These are phyloP conservation scores for Geranium incanum DNA, from an alignment of 441 rosid genomes.

Conservation along the genomic window DNA sequence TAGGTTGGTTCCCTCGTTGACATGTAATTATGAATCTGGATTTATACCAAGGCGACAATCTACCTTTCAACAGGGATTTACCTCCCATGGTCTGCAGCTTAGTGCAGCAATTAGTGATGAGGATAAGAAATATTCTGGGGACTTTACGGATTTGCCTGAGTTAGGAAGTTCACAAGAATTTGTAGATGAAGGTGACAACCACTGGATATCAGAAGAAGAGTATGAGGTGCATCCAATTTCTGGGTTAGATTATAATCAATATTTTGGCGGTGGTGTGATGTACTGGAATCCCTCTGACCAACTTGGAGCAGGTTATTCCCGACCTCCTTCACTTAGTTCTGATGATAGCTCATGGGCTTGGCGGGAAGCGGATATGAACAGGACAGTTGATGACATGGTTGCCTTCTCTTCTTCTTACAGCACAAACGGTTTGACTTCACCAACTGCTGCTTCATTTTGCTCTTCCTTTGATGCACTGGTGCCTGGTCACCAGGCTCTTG, in stretches of 20 bases:
- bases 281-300: slow-evolving; percentile 95
- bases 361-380: slow-evolving; percentile 95
- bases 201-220: slow-evolving; percentile 92
- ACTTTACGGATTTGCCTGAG: slow-evolving; percentile 58
- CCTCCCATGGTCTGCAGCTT: slow-evolving; percentile 37
- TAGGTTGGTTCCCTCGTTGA: slow-evolving; percentile 58
- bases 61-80: slow-evolving; percentile 45
- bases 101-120: slow-evolving; percentile 34
- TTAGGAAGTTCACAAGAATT: slow-evolving; percentile 42
- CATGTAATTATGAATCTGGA: slow-evolving; percentile 71
- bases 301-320: slow-evolving; percentile 80
- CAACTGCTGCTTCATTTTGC: slow-evolving; percentile 84
- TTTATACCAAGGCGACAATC: slow-evolving; percentile 49
- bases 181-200: slow-evolving; percentile 66
- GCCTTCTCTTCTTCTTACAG: slow-evolving; percentile 91
- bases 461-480: slow-evolving; percentile 81
- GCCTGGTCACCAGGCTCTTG: slow-evolving; percentile 73
- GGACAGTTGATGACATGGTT: slow-evolving; percentile 96
- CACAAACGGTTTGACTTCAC: slow-evolving; percentile 90
- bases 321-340: slow-evolving; percentile 95
- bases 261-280: slow-evolving; percentile 98
- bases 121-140: slow-evolving; percentile 50
- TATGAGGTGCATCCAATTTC: slow-evolving; percentile 73
- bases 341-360: slow-evolving; percentile 98
- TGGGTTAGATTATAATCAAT: slow-evolving; percentile 82